phyloP scores from a whole-genome alignment of 139 green algal genomes.

The Chlorella sorokiniana region DNA sequence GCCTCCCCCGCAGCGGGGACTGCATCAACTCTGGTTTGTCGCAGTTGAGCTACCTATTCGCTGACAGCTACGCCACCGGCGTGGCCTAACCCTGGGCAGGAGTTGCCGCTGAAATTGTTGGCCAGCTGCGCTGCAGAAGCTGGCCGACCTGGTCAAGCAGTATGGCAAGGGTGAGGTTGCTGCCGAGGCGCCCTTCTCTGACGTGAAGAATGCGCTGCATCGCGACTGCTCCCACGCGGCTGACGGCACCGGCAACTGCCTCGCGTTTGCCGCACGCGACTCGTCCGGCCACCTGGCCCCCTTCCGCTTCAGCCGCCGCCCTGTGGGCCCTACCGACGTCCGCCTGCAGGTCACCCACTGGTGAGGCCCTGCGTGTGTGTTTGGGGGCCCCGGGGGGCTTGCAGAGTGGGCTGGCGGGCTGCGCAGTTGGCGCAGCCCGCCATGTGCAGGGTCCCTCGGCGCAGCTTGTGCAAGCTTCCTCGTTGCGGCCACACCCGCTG shows the following conservation, averaged over 20 bases:
- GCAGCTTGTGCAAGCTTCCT: too few relatives aligned
- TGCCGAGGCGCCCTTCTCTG: not conserved
- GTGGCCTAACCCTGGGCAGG: not conserved
- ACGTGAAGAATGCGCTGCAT: constrained; percentile 11
- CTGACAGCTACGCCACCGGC: too few relatives aligned
- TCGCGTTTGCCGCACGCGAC: constrained; percentile 70
- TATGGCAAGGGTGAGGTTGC: not conserved
- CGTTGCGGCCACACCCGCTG: too few relatives aligned
- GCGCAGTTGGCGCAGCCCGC: too few relatives aligned
- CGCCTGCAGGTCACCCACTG: constrained; percentile 60
- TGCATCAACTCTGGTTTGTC: too few relatives aligned
- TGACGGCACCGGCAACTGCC: constrained; percentile 49
- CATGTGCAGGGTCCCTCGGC: too few relatives aligned
- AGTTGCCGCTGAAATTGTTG: not conserved
- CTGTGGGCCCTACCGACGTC: constrained; percentile 44
- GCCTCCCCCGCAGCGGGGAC: too few relatives aligned
- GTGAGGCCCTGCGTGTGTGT: too few relatives aligned
- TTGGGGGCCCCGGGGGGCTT: too few relatives aligned
- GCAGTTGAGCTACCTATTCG: too few relatives aligned
- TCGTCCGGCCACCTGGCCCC: constrained; percentile 53
- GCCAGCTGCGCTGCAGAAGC: constrained; percentile 5
- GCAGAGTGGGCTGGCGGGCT: too few relatives aligned
- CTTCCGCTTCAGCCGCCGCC: not conserved
- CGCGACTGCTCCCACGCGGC: constrained; percentile 6
- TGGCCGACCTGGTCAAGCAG: constrained; percentile 8